Evolutionary conservation across 176 grass and related monocot species (phyloP).

Genomic region (Poa annua): DNA sequence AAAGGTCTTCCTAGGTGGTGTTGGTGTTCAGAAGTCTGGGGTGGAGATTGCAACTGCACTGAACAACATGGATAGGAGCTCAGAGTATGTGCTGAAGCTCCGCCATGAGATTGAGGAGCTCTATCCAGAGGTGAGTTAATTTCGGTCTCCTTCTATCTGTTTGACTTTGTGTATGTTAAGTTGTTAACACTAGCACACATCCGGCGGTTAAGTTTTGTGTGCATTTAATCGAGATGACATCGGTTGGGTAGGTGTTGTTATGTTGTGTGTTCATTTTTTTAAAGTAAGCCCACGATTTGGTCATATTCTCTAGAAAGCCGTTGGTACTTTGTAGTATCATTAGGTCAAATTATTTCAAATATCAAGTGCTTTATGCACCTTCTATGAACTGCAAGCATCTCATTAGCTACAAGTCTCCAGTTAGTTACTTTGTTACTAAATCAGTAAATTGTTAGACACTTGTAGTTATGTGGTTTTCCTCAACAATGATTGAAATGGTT

Average conservation of each 20-base stretch:
- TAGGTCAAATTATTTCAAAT: neutral
- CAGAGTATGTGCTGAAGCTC: constrained; percentile 91
- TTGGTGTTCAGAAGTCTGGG: constrained; percentile 84
- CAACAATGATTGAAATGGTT: neutral
- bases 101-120: constrained; percentile 89
- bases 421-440: neutral
- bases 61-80: constrained; percentile 91
- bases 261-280: neutral
- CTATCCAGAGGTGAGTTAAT: constrained; percentile 56
- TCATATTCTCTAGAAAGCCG: constrained; percentile 19
- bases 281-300: neutral
- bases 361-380: neutral
- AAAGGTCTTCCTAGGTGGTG: constrained; percentile 88
- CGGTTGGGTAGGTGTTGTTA: neutral
- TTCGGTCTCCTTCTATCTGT: constrained; percentile 15
- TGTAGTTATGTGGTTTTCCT: constrained; percentile 4
- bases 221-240: neutral
- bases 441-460: neutral
- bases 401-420: neutral
- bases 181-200: constrained; percentile 1
- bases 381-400: constrained; percentile 28
- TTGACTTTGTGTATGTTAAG: neutral
- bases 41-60: constrained; percentile 84
- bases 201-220: constrained; percentile 6
- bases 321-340: constrained; percentile 26